These are phyloP conservation scores for Alternaria longipes DNA, from an alignment of 2,329 filamentous ascomycete species.

Conservation along the genomic window DNA sequence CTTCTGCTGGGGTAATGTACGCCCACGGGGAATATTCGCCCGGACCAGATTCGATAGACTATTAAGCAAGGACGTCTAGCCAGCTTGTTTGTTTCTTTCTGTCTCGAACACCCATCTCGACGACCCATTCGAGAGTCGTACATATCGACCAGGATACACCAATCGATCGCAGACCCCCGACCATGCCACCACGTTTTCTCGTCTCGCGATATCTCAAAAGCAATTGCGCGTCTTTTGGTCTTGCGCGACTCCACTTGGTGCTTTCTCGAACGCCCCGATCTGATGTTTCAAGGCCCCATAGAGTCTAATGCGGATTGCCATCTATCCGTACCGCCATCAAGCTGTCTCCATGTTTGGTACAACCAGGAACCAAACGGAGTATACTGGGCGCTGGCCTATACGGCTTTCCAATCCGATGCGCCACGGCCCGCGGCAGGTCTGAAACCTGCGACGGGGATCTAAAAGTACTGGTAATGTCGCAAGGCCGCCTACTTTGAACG, in stretches of 20 bases:
- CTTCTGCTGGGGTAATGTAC: slow-evolving; percentile 7
- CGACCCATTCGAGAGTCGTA: neutral
- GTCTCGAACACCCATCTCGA: slow-evolving; percentile 9
- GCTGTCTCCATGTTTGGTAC: neutral
- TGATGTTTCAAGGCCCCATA: slow-evolving; percentile 13
- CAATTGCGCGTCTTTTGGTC: slow-evolving; percentile 5
- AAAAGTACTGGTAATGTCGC: neutral
- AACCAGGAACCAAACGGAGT: neutral
- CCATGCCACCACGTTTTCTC: slow-evolving; percentile 2
- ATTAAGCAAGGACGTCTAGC: neutral
- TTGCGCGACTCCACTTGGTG: slow-evolving; percentile 12
- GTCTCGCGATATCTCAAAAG: slow-evolving; percentile 8
- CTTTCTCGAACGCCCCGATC: slow-evolving; percentile 9
- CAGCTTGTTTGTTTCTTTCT: slow-evolving; percentile 10
- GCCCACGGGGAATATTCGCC: slow-evolving; percentile 1
- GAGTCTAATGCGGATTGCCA: slow-evolving; percentile 13
- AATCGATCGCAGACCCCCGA: neutral
- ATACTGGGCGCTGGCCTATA: neutral
- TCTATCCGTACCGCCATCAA: slow-evolving; percentile 4
- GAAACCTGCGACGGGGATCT: slow-evolving; percentile 8
- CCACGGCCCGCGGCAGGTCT: slow-evolving; percentile 15
- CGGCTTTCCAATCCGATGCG: slow-evolving; percentile 2
- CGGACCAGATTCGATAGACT: neutral
- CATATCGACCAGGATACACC: neutral
- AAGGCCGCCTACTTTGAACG: neutral